Percentiles rank a stretch among this genome's conserved stretches.
Evolutionary conservation across 2,329 filamentous ascomycete genomes (phyloP).

Genomic region (Fusarium odoratissimum): DNA sequence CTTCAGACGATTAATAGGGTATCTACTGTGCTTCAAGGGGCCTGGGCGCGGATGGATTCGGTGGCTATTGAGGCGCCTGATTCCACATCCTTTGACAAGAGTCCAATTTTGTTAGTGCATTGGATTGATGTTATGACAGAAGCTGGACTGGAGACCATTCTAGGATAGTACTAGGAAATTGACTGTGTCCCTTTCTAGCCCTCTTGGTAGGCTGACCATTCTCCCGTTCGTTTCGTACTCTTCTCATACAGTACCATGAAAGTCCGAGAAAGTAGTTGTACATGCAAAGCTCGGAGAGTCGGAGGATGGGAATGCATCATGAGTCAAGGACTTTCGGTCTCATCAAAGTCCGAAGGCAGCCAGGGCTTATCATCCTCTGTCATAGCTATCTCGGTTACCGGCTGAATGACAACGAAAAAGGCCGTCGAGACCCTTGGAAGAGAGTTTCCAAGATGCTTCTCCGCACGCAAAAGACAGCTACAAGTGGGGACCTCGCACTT

Average conservation of each 20-base stretch:
- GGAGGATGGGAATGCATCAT: not conserved
- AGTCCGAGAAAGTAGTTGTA: not conserved
- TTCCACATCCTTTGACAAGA: fast-evolving
- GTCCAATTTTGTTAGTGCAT: not conserved
- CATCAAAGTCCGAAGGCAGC: not conserved
- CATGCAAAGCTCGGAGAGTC: not conserved
- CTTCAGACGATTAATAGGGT: not conserved
- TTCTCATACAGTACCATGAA: not conserved
- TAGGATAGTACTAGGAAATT: not conserved
- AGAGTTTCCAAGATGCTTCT: not conserved
- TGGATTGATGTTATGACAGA: conserved; percentile 6
- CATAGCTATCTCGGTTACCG: not conserved
- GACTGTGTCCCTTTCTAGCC: fast-evolving
- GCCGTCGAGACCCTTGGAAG: not conserved
- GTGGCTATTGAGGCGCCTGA: fast-evolving
- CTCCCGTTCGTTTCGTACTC: not conserved
- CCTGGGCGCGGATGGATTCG: not conserved
- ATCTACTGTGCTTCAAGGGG: not conserved
- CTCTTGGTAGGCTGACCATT: no score
- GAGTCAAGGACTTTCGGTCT: not conserved
- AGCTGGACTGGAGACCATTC: not conserved
- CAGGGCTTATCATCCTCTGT: not conserved
- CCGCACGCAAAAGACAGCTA: not conserved
- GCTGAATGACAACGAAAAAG: no score
- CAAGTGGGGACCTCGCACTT: conserved; percentile 1